Percentiles rank a stretch among this genome's conserved stretches.
phyloP scores from a whole-genome alignment of 441 rosid species.

The Geranium incanum region DNA sequence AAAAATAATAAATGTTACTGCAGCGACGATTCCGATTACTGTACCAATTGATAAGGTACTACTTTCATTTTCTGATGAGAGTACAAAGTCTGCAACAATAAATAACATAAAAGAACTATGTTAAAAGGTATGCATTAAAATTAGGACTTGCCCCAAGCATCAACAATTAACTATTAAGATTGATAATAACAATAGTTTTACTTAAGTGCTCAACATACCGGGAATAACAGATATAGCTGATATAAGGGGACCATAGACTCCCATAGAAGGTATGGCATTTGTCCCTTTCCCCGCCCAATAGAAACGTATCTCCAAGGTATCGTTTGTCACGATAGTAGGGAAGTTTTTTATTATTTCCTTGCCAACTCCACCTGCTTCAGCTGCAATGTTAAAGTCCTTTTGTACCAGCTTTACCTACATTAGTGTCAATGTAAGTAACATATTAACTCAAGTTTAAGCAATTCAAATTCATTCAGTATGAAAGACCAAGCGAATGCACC shows the following conservation, averaged over 20 bases:
- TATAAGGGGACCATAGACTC: conserved; percentile 56
- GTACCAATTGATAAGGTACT: conserved; percentile 22
- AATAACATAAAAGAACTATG: conserved; percentile 7
- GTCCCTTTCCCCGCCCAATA: conserved; percentile 76
- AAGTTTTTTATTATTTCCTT: conserved; percentile 27
- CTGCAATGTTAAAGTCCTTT: conserved; percentile 40
- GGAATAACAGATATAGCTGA: conserved; percentile 43
- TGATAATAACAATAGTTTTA: not conserved
- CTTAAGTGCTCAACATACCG: conserved; percentile 18
- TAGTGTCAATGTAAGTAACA: not conserved
- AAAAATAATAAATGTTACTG: conserved; percentile 22
- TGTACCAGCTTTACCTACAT: conserved; percentile 28
- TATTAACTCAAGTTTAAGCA: no score
- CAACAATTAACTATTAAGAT: no score
- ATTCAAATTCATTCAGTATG: no score
- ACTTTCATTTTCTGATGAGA: conserved; percentile 26
- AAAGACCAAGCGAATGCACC: conserved; percentile 23
- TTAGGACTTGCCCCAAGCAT: no score
- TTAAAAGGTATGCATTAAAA: no score
- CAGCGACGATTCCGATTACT: conserved; percentile 35
- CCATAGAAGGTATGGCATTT: conserved; percentile 29
- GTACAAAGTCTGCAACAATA: conserved; percentile 28
- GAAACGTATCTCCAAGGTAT: conserved; percentile 42
- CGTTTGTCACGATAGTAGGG: conserved; percentile 25
- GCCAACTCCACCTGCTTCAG: conserved; percentile 1